Base-by-base conservation (phyloP, 495 filamentous ascomycete species). In the Neurospora sublineolata region DNA sequence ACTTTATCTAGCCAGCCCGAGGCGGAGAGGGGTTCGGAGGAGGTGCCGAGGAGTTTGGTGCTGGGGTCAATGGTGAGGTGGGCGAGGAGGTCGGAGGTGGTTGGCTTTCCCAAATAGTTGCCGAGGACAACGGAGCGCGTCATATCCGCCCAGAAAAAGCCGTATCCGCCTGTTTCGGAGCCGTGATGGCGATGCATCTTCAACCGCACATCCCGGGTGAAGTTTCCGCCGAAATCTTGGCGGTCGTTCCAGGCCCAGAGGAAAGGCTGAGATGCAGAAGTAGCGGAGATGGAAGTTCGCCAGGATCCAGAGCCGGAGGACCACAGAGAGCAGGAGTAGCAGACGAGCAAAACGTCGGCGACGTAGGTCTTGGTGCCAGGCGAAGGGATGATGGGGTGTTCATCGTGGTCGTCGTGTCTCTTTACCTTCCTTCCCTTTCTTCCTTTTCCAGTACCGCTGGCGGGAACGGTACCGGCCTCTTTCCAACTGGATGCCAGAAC, bases 231-330 rank as follows among this genome's bases (percentile, higher is more conserved):
- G 42, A 79, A 76, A 37, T 74, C 52, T 40, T 80, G 78, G 12
- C 72, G 64, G 27, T 71, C 72, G 70, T 80, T 80, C 74, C 76
- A 78, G 0, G 78, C 78, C 78, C 78, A 80, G 58, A 80, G 78
- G 72, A 75, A 80, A 39, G 78, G 76, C 67, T 79, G 73, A 16
- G 75, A 77, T 37, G 36, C 16, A 2, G 71, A 69, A 14, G 58
- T 38, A 11, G 75, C 69, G 11, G 46, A 68, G 20, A 76, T 74
- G 8, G 67, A 27, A 60, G 52, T 60, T 0, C 52, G 23, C 37
- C 58, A 40, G 10, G 75, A 72, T 10, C 69, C 70, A 3, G 68
- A 41, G 40, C 72, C 74, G 36, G 71, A 33, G 33, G 70, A 52
- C 36, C 52, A 60, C 23, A 27, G 7, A 16, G 52, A 30, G 73